Evolutionary conservation across 441 rosid species (phyloP).

Genomic region (Populus hybrid): DNA sequence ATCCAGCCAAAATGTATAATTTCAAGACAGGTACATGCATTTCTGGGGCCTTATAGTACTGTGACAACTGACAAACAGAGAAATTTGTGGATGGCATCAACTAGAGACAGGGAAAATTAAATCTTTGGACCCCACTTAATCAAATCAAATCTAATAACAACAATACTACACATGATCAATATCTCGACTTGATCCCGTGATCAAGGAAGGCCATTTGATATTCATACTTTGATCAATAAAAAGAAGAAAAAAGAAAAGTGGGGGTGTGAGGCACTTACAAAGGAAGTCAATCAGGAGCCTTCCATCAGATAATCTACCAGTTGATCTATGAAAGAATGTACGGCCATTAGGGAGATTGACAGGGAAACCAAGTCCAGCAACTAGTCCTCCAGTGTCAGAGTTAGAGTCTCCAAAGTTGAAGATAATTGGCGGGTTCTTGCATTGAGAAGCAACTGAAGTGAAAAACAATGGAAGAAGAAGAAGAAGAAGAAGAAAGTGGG

Average conservation of each 20-base stretch:
- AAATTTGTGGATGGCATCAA: not conserved
- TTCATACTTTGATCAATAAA: not conserved
- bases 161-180: not conserved
- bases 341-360: conserved; percentile 67
- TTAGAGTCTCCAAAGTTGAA: conserved; percentile 88
- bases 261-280: conserved; percentile 41
- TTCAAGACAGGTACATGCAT: not conserved
- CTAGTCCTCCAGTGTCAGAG: conserved; percentile 86
- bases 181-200: not conserved
- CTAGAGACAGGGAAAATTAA: not conserved
- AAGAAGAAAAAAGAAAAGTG: not conserved
- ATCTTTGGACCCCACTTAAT: not conserved
- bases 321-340: conserved; percentile 53
- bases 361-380: conserved; percentile 68
- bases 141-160: not conserved
- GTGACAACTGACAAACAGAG: not conserved
- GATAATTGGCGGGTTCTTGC: conserved; percentile 53
- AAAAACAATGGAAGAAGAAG: conserved; percentile 1
- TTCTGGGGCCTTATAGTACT: not conserved
- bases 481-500: not conserved
- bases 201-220: not conserved
- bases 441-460: conserved; percentile 23
- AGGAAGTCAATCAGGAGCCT: conserved; percentile 77
- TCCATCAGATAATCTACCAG: conserved; percentile 83
- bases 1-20: not conserved